These are phyloP conservation scores for Aspergillus sp. DNA, from an alignment of 2,329 filamentous ascomycete genomes.

Conservation along the genomic window DNA sequence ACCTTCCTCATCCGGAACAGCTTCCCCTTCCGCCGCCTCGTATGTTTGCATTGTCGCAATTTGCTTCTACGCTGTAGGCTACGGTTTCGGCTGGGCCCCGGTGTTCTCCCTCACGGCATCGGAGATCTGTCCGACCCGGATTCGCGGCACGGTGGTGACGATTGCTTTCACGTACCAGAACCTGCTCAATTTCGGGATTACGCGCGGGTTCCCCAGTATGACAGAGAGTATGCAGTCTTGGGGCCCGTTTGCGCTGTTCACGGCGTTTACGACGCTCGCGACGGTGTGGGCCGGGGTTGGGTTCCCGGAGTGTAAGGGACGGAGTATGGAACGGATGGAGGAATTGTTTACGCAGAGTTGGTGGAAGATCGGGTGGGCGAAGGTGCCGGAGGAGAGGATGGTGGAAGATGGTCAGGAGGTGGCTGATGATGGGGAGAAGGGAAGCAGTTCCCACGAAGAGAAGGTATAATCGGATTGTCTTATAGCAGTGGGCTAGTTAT, in stretches of 20 bases:
- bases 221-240: constrained; percentile 20
- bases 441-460: background rate
- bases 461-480: background rate
- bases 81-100: constrained; percentile 24
- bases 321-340: constrained; percentile 19
- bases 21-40: constrained; percentile 17
- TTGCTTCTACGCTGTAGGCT: constrained; percentile 27
- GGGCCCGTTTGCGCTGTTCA: constrained; percentile 24
- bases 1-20: constrained; percentile 8
- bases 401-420: background rate
- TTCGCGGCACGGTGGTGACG: constrained; percentile 22
- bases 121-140: constrained; percentile 24
- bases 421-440: background rate
- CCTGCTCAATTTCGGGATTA: constrained; percentile 25
- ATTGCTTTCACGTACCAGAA: constrained; percentile 27
- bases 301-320: constrained; percentile 23
- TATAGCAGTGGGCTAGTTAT: too few species aligned
- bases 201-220: constrained; percentile 23
- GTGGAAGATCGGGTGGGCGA: background rate
- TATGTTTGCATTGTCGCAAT: constrained; percentile 26
- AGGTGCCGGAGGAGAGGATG: background rate
- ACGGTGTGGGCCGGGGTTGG: constrained; percentile 22
- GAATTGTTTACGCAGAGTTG: background rate
- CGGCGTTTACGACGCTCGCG: constrained; percentile 16
- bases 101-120: constrained; percentile 24